phyloP scores from a whole-genome alignment of 805 yeast genomes.

The Barnettozyma siamensis region DNA sequence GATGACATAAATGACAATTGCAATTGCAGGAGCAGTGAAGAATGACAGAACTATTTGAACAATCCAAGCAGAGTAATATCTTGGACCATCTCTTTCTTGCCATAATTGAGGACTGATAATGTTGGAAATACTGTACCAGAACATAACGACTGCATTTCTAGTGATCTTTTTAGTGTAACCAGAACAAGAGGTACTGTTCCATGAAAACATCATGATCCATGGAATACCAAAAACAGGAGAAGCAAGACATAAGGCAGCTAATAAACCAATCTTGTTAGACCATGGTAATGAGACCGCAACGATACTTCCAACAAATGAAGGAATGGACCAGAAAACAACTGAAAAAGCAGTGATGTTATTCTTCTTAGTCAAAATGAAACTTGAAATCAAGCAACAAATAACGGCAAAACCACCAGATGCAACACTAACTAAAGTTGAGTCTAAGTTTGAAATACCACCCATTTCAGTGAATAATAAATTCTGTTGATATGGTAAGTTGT shows the following conservation, averaged over 20 bases:
- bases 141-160: constrained; percentile 40
- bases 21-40: constrained; percentile 38
- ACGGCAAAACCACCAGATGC: constrained; percentile 48
- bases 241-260: constrained; percentile 45
- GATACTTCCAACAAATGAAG: constrained; percentile 41
- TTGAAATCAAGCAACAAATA: constrained; percentile 34
- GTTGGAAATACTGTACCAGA: constrained; percentile 43
- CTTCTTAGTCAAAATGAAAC: constrained; percentile 23
- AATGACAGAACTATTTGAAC: constrained; percentile 52
- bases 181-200: constrained; percentile 32
- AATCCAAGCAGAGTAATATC: constrained; percentile 43
- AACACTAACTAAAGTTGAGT: constrained; percentile 47
- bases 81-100: constrained; percentile 42
- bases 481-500: constrained; percentile 49
- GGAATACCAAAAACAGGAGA: constrained; percentile 39
- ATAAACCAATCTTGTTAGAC: constrained; percentile 37
- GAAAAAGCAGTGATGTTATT: constrained; percentile 35
- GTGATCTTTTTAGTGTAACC: constrained; percentile 48
- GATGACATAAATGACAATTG: constrained; percentile 39
- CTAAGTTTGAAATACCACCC: constrained; percentile 38
- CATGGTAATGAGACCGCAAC: constrained; percentile 40
- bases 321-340: constrained; percentile 34
- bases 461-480: constrained; percentile 41
- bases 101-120: constrained; percentile 54
- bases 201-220: constrained; percentile 33